Base-by-base conservation (phyloP, 345 rosid genomes). In the Carallia pectinifolia region DNA sequence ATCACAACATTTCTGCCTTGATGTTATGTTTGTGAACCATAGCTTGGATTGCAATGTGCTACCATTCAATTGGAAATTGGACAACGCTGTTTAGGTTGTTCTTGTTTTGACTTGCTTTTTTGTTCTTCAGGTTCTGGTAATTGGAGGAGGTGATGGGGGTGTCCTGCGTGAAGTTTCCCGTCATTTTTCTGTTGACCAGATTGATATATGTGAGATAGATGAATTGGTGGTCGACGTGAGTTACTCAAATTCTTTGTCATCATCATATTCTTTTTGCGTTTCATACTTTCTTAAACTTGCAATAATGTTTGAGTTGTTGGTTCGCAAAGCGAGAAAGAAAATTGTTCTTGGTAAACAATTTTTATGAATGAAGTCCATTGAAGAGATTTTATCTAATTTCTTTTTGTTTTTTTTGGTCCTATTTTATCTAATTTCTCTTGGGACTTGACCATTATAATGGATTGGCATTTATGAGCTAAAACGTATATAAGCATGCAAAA, bases 81-180 rank as follows among this genome's bases (percentile, higher is more conserved):
- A 7, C 40, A 38, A 38, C 6, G 7, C 7, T 38, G 7, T 38
- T 7, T 38, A 5, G 40, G 40, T 38, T 38, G 40, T 38, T n/a
- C 58, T 55, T 23, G 60, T 23, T 23, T 55, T 55, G 31, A 23
- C 5, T 23, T 55, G 33, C 12, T 13, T 23, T 44, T 17, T 40
- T 34, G 50, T 47, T 17, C 48, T 50, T 65, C 82, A 91, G 98
- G 96, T 91, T 40, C 64, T 94, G 77, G 98, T 94, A 53, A 91
- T 94, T 79, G 98, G 97, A 12, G 98, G 97, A 74, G 98, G 98
- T 47, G 98, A 88, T 80, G 98, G 98, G 30, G 98, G 97, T 12
- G 97, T 94, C 65, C 71, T 91, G 48, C 85, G 96, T 44, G 98
- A 94, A 83, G 91, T 94, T 69, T 73, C 96, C 71, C 95, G 97